Conservation (phyloP, 352 stramenopile genomes). For the Phytophthora fragariaefolia region DNA sequence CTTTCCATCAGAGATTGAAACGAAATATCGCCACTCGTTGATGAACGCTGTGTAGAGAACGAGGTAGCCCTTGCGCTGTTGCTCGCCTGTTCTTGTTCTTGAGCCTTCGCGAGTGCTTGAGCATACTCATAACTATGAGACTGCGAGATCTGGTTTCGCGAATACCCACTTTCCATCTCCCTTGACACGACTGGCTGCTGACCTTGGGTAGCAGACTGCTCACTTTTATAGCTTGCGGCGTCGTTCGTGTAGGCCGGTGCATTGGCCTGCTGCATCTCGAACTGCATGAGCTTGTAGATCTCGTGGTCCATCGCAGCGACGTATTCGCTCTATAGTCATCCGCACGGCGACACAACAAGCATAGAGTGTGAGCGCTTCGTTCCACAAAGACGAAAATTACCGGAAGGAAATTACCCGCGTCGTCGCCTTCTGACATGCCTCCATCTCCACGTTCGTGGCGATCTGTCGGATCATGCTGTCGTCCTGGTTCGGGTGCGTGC, state of each 20-base stretch:
- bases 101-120: slow-evolving; percentile 41
- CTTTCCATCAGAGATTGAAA: slow-evolving; percentile 53
- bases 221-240: slow-evolving; percentile 25
- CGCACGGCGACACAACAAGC: slow-evolving; percentile 8
- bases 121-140: slow-evolving; percentile 40
- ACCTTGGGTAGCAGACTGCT: slow-evolving; percentile 7
- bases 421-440: slow-evolving; percentile 53
- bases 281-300: slow-evolving; percentile 69
- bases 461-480: slow-evolving; percentile 55
- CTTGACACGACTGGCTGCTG: slow-evolving; percentile 10
- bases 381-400: slow-evolving; percentile 21
- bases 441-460: slow-evolving; percentile 77
- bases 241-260: slow-evolving; percentile 17
- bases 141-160: slow-evolving; percentile 34
- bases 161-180: slow-evolving; percentile 28
- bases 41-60: slow-evolving; percentile 27
- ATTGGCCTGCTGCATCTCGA: slow-evolving; percentile 40
- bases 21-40: slow-evolving; percentile 37
- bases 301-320: slow-evolving; percentile 60
- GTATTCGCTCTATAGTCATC: slow-evolving; percentile 59
- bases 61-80: slow-evolving; percentile 5
- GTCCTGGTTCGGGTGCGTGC: slow-evolving; percentile 62
- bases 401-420: slow-evolving; percentile 41
- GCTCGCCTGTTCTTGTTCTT: slow-evolving; percentile 25
- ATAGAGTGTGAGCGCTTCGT: slow-evolving; percentile 5